Percentiles rank a stretch among this genome's conserved stretches.
These are phyloP conservation scores for Lentinula raphanica DNA, from an alignment of 768 basidiomycete genomes.

Conservation along the genomic window DNA sequence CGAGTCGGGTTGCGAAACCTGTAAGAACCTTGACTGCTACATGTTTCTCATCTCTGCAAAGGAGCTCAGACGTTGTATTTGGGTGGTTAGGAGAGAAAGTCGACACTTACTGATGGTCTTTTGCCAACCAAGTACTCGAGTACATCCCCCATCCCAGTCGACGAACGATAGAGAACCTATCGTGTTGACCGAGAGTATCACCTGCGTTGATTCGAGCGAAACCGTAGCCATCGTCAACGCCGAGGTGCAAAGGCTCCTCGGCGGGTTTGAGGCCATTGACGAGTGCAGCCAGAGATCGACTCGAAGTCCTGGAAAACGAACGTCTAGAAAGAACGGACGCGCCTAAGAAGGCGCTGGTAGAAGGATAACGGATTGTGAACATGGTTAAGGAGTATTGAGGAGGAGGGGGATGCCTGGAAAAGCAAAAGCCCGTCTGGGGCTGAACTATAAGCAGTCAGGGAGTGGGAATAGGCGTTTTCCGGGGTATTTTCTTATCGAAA, in stretches of 20 bases:
- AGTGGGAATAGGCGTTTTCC: not conserved
- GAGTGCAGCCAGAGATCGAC: not conserved
- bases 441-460: not conserved
- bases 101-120: conserved; percentile 17
- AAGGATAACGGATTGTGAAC: not conserved
- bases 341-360: conserved; percentile 3
- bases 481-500: not conserved
- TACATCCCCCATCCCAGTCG: conserved; percentile 29
- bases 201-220: conserved; percentile 21
- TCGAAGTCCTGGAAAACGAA: conserved; percentile 1
- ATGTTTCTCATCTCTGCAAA: conserved; percentile 17
- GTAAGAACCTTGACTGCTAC: conserved; percentile 27
- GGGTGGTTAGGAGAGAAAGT: not conserved
- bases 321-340: conserved; percentile 7
- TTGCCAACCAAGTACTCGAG: conserved; percentile 26
- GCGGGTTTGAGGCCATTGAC: conserved; percentile 2
- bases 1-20: conserved; percentile 19
- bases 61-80: not conserved
- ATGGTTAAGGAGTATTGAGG: not conserved
- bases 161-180: conserved; percentile 19
- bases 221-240: conserved; percentile 22
- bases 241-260: conserved; percentile 24
- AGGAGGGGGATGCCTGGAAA: conserved; percentile 1
- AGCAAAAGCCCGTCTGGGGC: not conserved
- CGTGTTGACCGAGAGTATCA: conserved; percentile 20